These are phyloP conservation scores for Verticillium nubilum DNA, from an alignment of 2,329 filamentous ascomycete genomes.

Conservation along the genomic window DNA sequence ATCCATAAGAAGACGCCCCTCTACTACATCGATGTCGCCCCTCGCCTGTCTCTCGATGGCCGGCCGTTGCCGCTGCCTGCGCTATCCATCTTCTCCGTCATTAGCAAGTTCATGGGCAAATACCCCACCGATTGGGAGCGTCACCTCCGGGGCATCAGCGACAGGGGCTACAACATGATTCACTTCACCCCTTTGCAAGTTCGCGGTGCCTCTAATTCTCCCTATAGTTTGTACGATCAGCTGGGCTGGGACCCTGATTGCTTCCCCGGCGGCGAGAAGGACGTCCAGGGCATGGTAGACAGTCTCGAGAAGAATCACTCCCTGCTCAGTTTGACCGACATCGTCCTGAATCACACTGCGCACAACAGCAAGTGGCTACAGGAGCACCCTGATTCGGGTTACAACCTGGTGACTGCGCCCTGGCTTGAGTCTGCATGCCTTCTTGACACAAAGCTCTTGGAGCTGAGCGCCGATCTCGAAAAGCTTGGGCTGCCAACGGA, in stretches of 20 bases:
- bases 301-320: slow-evolving; percentile 82
- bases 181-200: slow-evolving; percentile 94
- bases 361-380: slow-evolving; percentile 93
- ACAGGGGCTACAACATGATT: slow-evolving; percentile 96
- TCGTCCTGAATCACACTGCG: slow-evolving; percentile 97
- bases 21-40: slow-evolving; percentile 93
- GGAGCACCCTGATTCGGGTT: slow-evolving; percentile 91
- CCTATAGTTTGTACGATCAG: slow-evolving; percentile 95
- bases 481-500: slow-evolving; percentile 70
- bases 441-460: slow-evolving; percentile 59
- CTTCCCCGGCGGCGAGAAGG: slow-evolving; percentile 81
- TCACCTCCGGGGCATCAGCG: slow-evolving; percentile 81
- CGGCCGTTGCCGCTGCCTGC: slow-evolving; percentile 75
- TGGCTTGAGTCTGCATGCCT: slow-evolving; percentile 62
- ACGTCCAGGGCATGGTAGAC: slow-evolving; percentile 69
- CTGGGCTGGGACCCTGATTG: slow-evolving; percentile 73
- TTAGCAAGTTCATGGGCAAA: slow-evolving; percentile 97
- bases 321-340: slow-evolving; percentile 84
- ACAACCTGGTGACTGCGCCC: slow-evolving; percentile 87
- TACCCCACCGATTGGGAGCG: slow-evolving; percentile 88
- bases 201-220: slow-evolving; percentile 86
- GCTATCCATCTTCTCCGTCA: slow-evolving; percentile 84
- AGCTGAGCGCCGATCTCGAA: slow-evolving; percentile 70
- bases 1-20: slow-evolving; percentile 63
- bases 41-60: slow-evolving; percentile 69